Base-by-base conservation (phyloP, 2,329 filamentous ascomycete species). In the Drechslerella dactyloides region DNA sequence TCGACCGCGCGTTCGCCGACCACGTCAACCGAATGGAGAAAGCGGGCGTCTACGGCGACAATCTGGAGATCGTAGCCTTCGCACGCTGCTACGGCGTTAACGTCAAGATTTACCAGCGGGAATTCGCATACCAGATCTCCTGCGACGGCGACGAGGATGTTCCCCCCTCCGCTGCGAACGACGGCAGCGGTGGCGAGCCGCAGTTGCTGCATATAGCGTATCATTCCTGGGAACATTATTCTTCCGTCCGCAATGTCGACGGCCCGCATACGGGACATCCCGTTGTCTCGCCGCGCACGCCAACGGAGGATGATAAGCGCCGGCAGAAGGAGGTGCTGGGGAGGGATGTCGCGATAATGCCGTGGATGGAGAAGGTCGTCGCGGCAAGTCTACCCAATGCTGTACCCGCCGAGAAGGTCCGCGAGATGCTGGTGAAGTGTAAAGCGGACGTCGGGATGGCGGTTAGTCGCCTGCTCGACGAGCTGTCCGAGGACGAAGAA, bases 41-140 rank as follows among this genome's bases (percentile, higher is more conserved):
- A 76, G 82, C 83, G 30, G 85, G 85, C 57, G 84, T 84, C 42
- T 90, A 85, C 79, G 88, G 86, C 24, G 87, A 88, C 77, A 87
- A 89, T 68, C 83, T 88, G 80, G 87, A 89, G 79, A 84, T 90
- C 50, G 83, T 83, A 33, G 88, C 88, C 4, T 90, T 90, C 78
- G 84, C 85, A 27, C 83, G 85, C 63, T 84, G 84, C 21, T 88
- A 84, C 77, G 81, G 84, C 56, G 83, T 84, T 58, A 84, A 89
- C 77, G 85, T 90, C 61, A 84, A 84, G 75, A 85, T 89, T 63
- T 89, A 86, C 79, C 80, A 84, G 79, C 75, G 82, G 77, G 82
- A 84, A 76, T 82, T 81, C 75, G 81, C 81, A 42, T 84, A 82
- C 77, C 80, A 61, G 35, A 59, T 72, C 17, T 64, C 66, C 13